Percentiles rank a stretch among this genome's conserved stretches.
Conservation (phyloP, 129 eudicot genomes). For the Scalesia atractyloides region DNA sequence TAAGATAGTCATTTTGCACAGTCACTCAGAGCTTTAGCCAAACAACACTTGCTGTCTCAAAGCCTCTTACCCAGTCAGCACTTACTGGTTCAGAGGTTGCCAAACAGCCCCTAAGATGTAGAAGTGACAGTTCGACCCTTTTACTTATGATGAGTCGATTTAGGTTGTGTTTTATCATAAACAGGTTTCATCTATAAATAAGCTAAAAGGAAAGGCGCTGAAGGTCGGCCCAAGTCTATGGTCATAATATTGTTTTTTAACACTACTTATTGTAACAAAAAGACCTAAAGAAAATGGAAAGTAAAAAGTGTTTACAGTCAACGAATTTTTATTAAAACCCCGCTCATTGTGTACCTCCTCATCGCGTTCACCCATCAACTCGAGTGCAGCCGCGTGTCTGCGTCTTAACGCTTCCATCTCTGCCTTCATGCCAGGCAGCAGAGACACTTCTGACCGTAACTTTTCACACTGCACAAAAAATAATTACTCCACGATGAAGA, state of each 20-base stretch:
- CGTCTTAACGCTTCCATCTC: constrained; percentile 87
- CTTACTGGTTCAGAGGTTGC: too few species aligned
- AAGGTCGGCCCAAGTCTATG: background rate
- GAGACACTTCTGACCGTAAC: constrained; percentile 70
- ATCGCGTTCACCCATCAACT: constrained; percentile 98
- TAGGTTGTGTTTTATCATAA: constrained; percentile 1
- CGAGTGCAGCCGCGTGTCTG: constrained; percentile 88
- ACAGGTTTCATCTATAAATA: background rate
- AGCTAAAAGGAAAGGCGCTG: background rate
- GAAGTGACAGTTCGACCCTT: background rate
- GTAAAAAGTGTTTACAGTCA: background rate
- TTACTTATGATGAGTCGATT: background rate
- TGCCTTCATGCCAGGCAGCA: constrained; percentile 77
- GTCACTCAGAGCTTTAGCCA: too few species aligned
- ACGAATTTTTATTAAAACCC: background rate
- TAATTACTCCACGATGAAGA: constrained; percentile 3
- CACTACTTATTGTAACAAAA: background rate
- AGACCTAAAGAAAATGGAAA: background rate
- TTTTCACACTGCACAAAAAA: constrained; percentile 69
- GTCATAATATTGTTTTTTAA: background rate
- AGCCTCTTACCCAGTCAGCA: too few species aligned
- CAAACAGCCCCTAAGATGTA: too few species aligned
- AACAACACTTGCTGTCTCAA: too few species aligned
- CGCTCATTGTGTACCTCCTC: constrained; percentile 67
- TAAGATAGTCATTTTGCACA: too few species aligned